Evolutionary conservation across 805 yeast genomes (phyloP).

Genomic region (Yamadazyma ubonensis): DNA sequence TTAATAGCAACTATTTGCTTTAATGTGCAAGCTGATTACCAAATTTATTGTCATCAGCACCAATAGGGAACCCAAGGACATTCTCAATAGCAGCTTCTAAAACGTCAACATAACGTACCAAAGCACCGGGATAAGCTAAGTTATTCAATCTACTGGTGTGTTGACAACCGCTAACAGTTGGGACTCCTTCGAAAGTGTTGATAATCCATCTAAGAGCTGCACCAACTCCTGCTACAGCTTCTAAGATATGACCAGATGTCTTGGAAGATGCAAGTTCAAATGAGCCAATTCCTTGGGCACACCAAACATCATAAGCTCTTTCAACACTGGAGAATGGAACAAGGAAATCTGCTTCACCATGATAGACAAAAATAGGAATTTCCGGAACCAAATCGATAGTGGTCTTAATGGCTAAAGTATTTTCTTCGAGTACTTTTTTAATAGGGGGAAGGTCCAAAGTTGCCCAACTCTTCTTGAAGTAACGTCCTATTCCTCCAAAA

Average conservation of each 20-base stretch:
- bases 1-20: background rate
- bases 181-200: slow-evolving; percentile 29
- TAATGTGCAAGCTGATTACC: background rate
- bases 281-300: slow-evolving; percentile 26
- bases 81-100: slow-evolving; percentile 4
- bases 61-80: slow-evolving; percentile 6
- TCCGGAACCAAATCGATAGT: slow-evolving; percentile 18
- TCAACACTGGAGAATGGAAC: slow-evolving; percentile 23
- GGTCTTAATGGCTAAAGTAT: slow-evolving; percentile 21
- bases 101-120: background rate
- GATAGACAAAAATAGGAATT: slow-evolving; percentile 26
- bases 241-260: slow-evolving; percentile 27
- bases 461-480: slow-evolving; percentile 11
- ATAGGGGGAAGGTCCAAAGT: slow-evolving; percentile 17
- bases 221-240: slow-evolving; percentile 18
- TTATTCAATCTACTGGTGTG: slow-evolving; percentile 40
- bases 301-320: slow-evolving; percentile 26
- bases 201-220: slow-evolving; percentile 24
- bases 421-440: slow-evolving; percentile 16
- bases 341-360: slow-evolving; percentile 22
- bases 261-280: slow-evolving; percentile 27
- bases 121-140: slow-evolving; percentile 13
- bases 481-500: slow-evolving; percentile 12
- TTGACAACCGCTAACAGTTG: slow-evolving; percentile 49
- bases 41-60: slow-evolving; percentile 5